Base-by-base conservation (phyloP, 2,329 filamentous ascomycete genomes). In the Sclerotinia nivalis region DNA sequence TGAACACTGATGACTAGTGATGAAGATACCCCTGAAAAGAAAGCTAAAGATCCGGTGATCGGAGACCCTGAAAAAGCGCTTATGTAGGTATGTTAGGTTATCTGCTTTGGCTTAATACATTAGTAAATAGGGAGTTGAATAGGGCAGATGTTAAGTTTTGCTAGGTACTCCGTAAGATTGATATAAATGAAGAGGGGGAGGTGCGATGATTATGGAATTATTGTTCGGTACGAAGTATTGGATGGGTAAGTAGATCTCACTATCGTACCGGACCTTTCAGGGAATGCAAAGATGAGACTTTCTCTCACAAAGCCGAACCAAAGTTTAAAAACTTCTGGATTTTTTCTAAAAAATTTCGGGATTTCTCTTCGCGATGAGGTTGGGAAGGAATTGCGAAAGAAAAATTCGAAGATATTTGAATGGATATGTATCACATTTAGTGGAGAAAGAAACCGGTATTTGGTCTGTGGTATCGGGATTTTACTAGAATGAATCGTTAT, bases 11-110 rank as follows among this genome's bases (percentile, higher is more conserved):
- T 43, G 40, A 43, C 40, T 43, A 43, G 13, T 43, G 56, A 28
- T 59, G 4, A 59, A 43, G n/a, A 43, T 59, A 43, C 56, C 56
- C 56, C 56, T 59, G 56, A 59, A 59, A 43, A 37, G 34, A 58
- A 58, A 31, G 31, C 22, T 40, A 59, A 28, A 20, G 12, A 59
- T 25, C 37, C 37, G 37, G 40, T 59, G 13, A 59, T 43, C 37
- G 56, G 56, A 59, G 20, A 22, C 37, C 56, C 34, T 59, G 55
- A 22, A 58, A 8, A 34, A 9, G 54, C 54, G 54, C 54, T 59
- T 59, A 59, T 43, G 56, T 22, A 59, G 37, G 56, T 10, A 25
- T 28, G 56, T 37, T 43, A 25, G 55, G 55, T 8, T 43, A 28
- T n/a, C 56, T 20, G 22, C 18, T 59, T 43, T 59, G n/a, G 37